These are phyloP conservation scores for Syzygium grande DNA, from an alignment of 345 rosid species.

Conservation along the genomic window DNA sequence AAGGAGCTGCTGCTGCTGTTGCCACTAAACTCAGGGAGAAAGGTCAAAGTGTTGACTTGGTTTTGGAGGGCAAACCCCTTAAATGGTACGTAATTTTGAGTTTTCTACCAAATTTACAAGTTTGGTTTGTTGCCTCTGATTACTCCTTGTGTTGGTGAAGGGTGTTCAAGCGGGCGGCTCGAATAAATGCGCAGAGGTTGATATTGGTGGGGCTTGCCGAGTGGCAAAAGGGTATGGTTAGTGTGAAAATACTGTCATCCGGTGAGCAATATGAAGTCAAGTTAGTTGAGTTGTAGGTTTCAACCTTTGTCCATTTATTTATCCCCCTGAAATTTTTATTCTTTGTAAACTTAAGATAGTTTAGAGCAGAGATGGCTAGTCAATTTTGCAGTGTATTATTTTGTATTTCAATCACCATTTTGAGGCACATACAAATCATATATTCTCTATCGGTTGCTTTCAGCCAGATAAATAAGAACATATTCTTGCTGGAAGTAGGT, in stretches of 20 bases:
- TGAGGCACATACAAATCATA: background rate
- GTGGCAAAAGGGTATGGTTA: slow-evolving; percentile 78
- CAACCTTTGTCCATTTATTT: background rate
- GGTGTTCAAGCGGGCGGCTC: slow-evolving; percentile 89
- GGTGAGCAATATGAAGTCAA: slow-evolving; percentile 75
- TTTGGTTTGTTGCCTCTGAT: background rate
- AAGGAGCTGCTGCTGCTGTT: slow-evolving; percentile 72
- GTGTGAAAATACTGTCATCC: slow-evolving; percentile 68
- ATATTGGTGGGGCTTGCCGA: slow-evolving; percentile 71
- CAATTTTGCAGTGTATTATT: background rate
- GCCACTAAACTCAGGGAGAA: slow-evolving; percentile 72
- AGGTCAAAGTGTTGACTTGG: slow-evolving; percentile 77
- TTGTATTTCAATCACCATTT: background rate
- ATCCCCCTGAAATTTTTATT: background rate
- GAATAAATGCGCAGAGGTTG: slow-evolving; percentile 69
- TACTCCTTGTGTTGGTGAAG: slow-evolving; percentile 11
- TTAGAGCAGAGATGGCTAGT: background rate
- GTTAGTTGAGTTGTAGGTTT: slow-evolving; percentile 25
- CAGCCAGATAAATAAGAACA: background rate
- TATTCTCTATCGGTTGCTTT: background rate
- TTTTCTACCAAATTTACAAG: background rate
- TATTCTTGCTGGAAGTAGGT: background rate
- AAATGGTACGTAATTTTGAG: slow-evolving; percentile 45
- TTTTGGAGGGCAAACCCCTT: slow-evolving; percentile 76
- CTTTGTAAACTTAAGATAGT: background rate